Conservation (phyloP, 768 basidiomycete genomes). For the Kwoniella shandongensis region DNA sequence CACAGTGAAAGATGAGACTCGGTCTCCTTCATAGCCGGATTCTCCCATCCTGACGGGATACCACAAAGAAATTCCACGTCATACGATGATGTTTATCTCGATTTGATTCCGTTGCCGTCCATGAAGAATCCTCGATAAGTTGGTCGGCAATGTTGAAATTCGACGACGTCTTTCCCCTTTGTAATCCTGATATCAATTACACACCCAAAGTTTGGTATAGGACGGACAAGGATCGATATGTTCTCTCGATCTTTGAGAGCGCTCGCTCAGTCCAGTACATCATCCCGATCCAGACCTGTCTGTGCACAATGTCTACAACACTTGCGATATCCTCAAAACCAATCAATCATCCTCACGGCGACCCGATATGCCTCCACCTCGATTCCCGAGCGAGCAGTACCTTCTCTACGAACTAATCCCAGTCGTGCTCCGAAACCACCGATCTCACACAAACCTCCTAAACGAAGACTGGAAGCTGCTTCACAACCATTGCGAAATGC, state of each 20-base stretch:
- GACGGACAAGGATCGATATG: no score
- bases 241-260: constrained; percentile 11
- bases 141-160: constrained; percentile 1
- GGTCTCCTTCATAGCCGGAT: no score
- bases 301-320: constrained; percentile 10
- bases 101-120: constrained; percentile 2
- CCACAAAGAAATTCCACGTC: no score
- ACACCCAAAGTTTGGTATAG: no score
- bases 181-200: background rate
- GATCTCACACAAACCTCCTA: constrained; percentile 47
- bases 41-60: no score
- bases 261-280: constrained; percentile 8
- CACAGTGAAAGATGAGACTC: no score
- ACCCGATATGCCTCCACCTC: constrained; percentile 14
- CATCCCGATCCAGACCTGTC: constrained; percentile 3
- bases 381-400: background rate
- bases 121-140: no score
- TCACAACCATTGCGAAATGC: constrained; percentile 83
- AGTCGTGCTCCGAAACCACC: constrained; percentile 20
- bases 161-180: background rate
- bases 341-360: background rate
- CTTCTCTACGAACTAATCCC: background rate
- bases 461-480: constrained; percentile 74
- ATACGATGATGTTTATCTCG: no score
- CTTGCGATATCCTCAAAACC: background rate